Evolutionary conservation across 78 protist genomes (phyloP).

Genomic region (Dictyostelium purpureum): DNA sequence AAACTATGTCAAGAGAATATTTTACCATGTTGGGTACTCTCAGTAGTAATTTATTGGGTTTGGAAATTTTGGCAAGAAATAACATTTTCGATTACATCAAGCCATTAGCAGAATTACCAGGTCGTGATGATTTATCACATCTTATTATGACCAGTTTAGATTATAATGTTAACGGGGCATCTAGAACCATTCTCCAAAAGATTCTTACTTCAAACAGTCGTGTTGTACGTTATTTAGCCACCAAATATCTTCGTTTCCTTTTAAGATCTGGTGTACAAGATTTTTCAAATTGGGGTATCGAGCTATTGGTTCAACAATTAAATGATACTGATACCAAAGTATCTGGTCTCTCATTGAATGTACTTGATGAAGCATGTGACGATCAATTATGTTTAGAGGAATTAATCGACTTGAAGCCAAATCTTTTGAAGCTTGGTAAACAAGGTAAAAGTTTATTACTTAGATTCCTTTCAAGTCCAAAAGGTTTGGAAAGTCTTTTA

Average conservation of each 20-base stretch:
- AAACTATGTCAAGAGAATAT: constrained; percentile 78
- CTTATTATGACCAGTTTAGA: constrained; percentile 57
- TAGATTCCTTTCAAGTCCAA: constrained; percentile 50
- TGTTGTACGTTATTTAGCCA: constrained; percentile 48
- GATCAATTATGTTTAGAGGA: constrained; percentile 30
- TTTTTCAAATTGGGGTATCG: constrained; percentile 74
- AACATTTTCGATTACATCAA: constrained; percentile 64
- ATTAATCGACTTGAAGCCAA: constrained; percentile 40
- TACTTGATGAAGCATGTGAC: constrained; percentile 76
- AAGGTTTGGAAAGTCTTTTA: constrained; percentile 31
- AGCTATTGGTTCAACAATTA: constrained; percentile 51
- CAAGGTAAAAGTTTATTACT: constrained; percentile 51
- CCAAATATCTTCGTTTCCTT: constrained; percentile 45
- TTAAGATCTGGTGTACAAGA: constrained; percentile 61
- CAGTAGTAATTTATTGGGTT: constrained; percentile 6
- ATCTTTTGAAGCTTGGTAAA: constrained; percentile 38
- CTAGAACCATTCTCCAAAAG: constrained; percentile 42
- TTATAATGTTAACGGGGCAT: constrained; percentile 45
- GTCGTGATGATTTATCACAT: constrained; percentile 62
- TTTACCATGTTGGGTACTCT: constrained; percentile 79
- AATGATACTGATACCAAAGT: constrained; percentile 61
- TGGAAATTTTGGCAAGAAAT: constrained; percentile 54
- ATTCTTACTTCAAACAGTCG: constrained; percentile 19
- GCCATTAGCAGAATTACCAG: constrained; percentile 64
- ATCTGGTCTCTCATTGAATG: constrained; percentile 32